phyloP scores from a whole-genome alignment of 1,284 basidiomycete genomes.

The Papiliotrema terrestris region DNA sequence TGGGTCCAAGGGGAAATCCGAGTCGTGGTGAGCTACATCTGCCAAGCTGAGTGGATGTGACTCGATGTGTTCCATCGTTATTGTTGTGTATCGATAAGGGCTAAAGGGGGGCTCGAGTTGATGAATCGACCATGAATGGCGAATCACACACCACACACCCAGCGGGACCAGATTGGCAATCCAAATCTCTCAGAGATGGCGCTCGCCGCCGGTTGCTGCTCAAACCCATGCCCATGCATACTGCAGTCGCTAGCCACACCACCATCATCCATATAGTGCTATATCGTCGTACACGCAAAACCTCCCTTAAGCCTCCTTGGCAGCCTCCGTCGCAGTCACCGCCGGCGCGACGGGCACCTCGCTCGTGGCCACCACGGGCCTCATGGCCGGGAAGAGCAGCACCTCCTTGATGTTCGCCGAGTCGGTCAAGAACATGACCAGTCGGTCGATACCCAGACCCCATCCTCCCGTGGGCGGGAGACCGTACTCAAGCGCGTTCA shows the following conservation, averaged over 20 bases:
- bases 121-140: too few relatives aligned
- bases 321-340: conserved; percentile 36
- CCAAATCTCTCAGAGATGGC: too few relatives aligned
- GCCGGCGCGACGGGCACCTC: conserved; percentile 30
- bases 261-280: too few relatives aligned
- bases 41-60: not conserved
- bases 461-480: conserved; percentile 96
- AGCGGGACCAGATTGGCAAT: not conserved
- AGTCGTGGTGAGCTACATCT: not conserved
- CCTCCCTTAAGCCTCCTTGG: conserved; percentile 23
- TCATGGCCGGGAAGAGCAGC: conserved; percentile 51
- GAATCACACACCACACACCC: not conserved
- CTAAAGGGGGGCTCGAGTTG: not conserved
- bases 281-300: too few relatives aligned
- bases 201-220: too few relatives aligned
- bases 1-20: conserved; percentile 6
- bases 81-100: not conserved
- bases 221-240: too few relatives aligned
- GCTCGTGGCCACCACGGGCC: conserved; percentile 39
- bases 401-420: conserved; percentile 65
- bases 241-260: too few relatives aligned
- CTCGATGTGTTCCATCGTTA: not conserved
- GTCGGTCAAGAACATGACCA: conserved; percentile 95
- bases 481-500: conserved; percentile 93
- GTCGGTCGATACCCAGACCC: conserved; percentile 89